Conservation (phyloP, 495 filamentous ascomycete species). For the Lichina pygmaea region DNA sequence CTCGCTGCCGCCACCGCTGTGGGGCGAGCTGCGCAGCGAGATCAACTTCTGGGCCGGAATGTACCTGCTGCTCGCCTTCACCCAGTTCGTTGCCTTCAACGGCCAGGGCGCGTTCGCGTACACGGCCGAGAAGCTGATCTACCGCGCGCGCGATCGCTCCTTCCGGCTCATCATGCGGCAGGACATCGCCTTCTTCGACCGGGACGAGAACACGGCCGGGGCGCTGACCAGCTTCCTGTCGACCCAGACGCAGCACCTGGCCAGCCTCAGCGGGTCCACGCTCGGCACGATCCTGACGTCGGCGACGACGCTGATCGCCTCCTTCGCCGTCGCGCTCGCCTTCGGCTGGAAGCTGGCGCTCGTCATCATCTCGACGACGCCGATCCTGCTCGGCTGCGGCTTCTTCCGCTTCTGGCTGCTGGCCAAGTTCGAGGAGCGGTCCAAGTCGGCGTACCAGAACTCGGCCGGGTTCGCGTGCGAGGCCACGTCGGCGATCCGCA, state of each 20-base stretch:
- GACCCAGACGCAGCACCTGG: constrained; percentile 62
- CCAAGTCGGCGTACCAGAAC: constrained; percentile 42
- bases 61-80: constrained; percentile 81
- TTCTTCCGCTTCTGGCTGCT: constrained; percentile 76
- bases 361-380: constrained; percentile 54
- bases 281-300: constrained; percentile 60
- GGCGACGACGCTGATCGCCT: constrained; percentile 41
- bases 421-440: constrained; percentile 39
- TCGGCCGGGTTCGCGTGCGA: constrained; percentile 75
- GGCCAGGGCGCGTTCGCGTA: constrained; percentile 55
- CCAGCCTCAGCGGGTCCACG: constrained; percentile 54
- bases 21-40: constrained; percentile 28
- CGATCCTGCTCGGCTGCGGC: constrained; percentile 50
- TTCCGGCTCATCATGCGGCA: constrained; percentile 83
- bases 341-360: constrained; percentile 83
- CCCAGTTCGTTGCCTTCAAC: constrained; percentile 41
- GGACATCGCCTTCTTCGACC: constrained; percentile 74
- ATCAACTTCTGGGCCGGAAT: constrained; percentile 78
- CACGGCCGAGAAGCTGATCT: constrained; percentile 61
- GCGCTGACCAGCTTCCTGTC: constrained; percentile 65
- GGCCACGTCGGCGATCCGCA: constrained; percentile 72
- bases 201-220: constrained; percentile 59
- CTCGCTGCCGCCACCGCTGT: constrained; percentile 19
- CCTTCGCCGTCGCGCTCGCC: constrained; percentile 33
- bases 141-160: constrained; percentile 48